Conservation (phyloP, 768 basidiomycete species). For the Leucocoprinus sp. region DNA sequence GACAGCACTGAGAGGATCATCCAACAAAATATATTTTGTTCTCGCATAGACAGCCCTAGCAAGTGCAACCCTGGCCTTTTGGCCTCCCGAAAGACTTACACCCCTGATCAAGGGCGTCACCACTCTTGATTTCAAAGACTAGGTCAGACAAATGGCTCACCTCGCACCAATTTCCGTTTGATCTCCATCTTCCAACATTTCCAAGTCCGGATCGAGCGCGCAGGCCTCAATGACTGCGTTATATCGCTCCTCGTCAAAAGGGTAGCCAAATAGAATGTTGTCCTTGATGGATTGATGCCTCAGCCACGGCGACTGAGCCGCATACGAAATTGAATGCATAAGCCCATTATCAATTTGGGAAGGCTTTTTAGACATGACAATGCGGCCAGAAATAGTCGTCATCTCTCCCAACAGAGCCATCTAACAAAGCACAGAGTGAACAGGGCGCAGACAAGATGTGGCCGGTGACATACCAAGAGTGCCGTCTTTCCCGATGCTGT, state of each 20-base stretch:
- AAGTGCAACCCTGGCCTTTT: conserved; percentile 79
- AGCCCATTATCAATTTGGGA: conserved; percentile 52
- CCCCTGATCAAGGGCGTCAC: conserved; percentile 33
- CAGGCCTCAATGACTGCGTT: conserved; percentile 75
- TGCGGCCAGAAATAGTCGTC: conserved; percentile 39
- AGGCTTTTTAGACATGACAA: conserved; percentile 61
- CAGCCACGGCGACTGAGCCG: conserved; percentile 66
- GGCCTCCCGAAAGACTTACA: conserved; percentile 72
- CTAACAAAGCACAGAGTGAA: conserved; percentile 21
- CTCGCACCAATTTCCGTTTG: conserved; percentile 75
- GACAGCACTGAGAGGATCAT: conserved; percentile 78
- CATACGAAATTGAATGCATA: conserved; percentile 61
- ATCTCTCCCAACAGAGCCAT: conserved; percentile 71
- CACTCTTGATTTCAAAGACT: not conserved
- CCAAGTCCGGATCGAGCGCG: conserved; percentile 73
- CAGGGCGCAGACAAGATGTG: not conserved
- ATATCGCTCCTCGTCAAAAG: conserved; percentile 67
- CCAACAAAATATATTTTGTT: conserved; percentile 63
- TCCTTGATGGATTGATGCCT: conserved; percentile 68
- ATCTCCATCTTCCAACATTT: conserved; percentile 82
- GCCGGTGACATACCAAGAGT: conserved; percentile 40
- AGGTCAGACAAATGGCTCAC: conserved; percentile 19
- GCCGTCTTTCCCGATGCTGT: conserved; percentile 84
- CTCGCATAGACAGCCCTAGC: conserved; percentile 76
- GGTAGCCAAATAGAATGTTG: conserved; percentile 75